Percentiles rank a stretch among this genome's conserved stretches.
phyloP scores from a whole-genome alignment of 78 protist species.

The Anaeramoeba flamelloides region DNA sequence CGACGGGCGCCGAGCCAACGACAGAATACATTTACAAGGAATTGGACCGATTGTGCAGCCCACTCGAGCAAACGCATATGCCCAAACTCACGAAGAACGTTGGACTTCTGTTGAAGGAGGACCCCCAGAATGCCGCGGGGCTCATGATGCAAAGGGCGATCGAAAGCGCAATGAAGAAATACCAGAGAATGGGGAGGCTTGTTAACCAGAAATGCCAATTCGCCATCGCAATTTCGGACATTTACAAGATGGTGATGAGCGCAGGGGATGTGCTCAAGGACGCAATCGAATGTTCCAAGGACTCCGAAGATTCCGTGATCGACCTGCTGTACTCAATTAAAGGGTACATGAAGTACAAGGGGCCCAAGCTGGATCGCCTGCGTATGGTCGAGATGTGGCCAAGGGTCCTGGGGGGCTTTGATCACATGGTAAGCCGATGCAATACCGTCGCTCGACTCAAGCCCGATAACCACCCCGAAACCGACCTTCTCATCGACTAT shows the following conservation, averaged over 20 bases:
- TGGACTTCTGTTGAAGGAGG: not conserved
- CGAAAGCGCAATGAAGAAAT: not conserved
- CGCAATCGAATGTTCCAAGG: not conserved
- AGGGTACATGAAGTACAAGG: not conserved
- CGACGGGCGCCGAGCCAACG: not conserved
- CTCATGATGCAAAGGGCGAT: not conserved
- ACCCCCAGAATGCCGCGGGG: not conserved
- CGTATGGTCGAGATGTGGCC: not conserved
- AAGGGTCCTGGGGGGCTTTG: not conserved
- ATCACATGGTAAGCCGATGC: not conserved
- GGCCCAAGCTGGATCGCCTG: not conserved
- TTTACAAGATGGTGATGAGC: not conserved
- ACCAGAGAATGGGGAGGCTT: not conserved
- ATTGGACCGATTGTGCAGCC: not conserved
- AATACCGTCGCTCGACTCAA: not conserved
- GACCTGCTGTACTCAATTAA: not conserved
- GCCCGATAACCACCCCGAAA: not conserved
- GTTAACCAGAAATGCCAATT: not conserved
- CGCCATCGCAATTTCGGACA: not conserved
- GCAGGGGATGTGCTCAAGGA: not conserved
- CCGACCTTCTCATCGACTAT: not conserved
- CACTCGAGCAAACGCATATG: not conserved
- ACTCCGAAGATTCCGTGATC: not conserved
- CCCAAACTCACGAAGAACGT: not conserved
- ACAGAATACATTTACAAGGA: not conserved